These are phyloP conservation scores for Barnettozyma sp. DNA, from an alignment of 805 yeast genomes.

Conservation along the genomic window DNA sequence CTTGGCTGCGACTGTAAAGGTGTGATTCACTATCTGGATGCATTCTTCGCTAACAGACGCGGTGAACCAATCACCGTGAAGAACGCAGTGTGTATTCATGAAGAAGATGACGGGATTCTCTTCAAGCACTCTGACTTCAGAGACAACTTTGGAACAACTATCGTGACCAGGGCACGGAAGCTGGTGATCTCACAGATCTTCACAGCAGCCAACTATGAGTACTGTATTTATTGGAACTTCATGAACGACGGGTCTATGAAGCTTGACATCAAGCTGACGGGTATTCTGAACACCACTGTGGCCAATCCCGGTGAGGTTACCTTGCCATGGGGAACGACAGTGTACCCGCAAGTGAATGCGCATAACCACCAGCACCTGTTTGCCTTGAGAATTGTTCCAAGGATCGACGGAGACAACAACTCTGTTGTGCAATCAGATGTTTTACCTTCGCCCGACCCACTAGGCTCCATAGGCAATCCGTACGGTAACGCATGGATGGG, in stretches of 20 bases:
- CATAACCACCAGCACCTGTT: constrained; percentile 85
- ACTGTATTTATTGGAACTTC: constrained; percentile 77
- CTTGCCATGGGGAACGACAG: constrained; percentile 76
- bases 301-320: constrained; percentile 57
- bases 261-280: constrained; percentile 73
- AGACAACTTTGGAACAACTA: constrained; percentile 67
- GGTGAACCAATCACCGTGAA: constrained; percentile 68
- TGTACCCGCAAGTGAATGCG: constrained; percentile 75
- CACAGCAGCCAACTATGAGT: constrained; percentile 84
- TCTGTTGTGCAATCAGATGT: constrained; percentile 68
- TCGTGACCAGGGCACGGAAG: constrained; percentile 69
- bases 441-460: constrained; percentile 46
- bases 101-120: constrained; percentile 76
- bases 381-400: constrained; percentile 70
- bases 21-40: constrained; percentile 76
- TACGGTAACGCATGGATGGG: constrained; percentile 75
- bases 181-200: constrained; percentile 73
- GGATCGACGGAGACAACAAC: constrained; percentile 75
- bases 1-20: constrained; percentile 86
- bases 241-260: constrained; percentile 81
- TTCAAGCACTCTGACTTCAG: constrained; percentile 82
- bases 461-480: constrained; percentile 63
- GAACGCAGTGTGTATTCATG: constrained; percentile 79
- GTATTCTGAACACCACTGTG: constrained; percentile 70
- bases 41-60: constrained; percentile 58